phyloP scores from a whole-genome alignment of 495 filamentous ascomycete species.

The Coniosporium apollinis region DNA sequence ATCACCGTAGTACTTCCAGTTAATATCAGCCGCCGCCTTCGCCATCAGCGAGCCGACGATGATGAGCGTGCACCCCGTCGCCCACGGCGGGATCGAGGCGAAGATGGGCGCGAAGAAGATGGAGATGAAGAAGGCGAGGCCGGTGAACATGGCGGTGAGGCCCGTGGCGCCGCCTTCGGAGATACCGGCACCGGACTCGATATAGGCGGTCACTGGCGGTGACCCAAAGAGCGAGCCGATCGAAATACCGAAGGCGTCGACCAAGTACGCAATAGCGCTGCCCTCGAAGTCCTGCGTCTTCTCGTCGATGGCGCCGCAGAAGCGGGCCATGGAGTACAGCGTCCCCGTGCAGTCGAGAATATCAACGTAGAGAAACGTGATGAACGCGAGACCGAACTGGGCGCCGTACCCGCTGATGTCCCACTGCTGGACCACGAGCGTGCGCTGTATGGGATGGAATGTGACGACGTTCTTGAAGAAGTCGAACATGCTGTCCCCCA shows the following conservation, averaged over 20 bases:
- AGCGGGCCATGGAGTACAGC: slow-evolving; percentile 69
- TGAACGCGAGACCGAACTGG: slow-evolving; percentile 60
- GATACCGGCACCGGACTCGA: slow-evolving; percentile 72
- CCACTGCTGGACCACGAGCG: slow-evolving; percentile 52
- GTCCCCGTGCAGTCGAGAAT: slow-evolving; percentile 66
- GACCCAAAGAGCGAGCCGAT: slow-evolving; percentile 60
- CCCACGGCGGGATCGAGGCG: slow-evolving; percentile 70
- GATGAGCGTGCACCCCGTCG: slow-evolving; percentile 66
- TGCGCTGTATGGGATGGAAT: slow-evolving; percentile 56
- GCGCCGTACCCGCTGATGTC: slow-evolving; percentile 41
- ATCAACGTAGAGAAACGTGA: slow-evolving; percentile 77
- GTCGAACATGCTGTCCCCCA: slow-evolving; percentile 50
- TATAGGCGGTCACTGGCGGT: slow-evolving; percentile 65
- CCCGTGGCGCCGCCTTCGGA: slow-evolving; percentile 69
- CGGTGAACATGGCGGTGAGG: slow-evolving; percentile 60
- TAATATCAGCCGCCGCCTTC: slow-evolving; percentile 55
- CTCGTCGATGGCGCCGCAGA: slow-evolving; percentile 56
- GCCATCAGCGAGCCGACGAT: slow-evolving; percentile 73
- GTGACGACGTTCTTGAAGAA: slow-evolving; percentile 73
- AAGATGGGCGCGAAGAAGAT: slow-evolving; percentile 81
- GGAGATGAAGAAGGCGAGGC: slow-evolving; percentile 68
- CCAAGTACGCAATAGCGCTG: slow-evolving; percentile 57
- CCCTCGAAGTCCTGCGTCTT: slow-evolving; percentile 64
- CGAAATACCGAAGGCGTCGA: slow-evolving; percentile 60
- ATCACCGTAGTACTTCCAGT: slow-evolving; percentile 68